These are phyloP conservation scores for Planoprotostelium fungivorum DNA, from an alignment of 78 protist genomes.

Conservation along the genomic window DNA sequence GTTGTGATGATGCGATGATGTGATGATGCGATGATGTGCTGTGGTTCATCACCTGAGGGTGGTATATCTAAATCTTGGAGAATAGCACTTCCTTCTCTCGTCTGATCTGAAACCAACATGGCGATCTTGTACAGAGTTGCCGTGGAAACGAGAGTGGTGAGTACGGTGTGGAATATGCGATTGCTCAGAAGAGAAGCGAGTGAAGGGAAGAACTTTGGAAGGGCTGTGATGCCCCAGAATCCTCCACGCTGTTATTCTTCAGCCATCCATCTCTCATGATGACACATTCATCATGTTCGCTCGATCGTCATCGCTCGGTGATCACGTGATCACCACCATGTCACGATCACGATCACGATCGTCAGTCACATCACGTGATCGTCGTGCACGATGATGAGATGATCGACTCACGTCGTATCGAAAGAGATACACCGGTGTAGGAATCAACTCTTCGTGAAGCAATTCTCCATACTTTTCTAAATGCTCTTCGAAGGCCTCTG, in stretches of 20 bases:
- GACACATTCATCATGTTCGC: too few relatives aligned
- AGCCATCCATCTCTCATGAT: too few relatives aligned
- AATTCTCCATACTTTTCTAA: background rate
- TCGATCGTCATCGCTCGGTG: too few relatives aligned
- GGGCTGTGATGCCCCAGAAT: background rate
- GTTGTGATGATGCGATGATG: background rate
- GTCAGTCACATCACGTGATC: too few relatives aligned
- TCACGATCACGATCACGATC: too few relatives aligned
- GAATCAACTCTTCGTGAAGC: background rate
- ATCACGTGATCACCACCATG: too few relatives aligned
- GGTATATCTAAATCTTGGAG: background rate
- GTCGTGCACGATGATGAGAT: background rate
- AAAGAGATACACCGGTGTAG: background rate
- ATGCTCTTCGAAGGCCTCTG: background rate
- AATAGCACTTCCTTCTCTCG: background rate
- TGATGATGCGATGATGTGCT: background rate
- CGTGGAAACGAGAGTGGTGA: background rate
- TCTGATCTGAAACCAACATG: background rate
- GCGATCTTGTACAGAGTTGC: background rate
- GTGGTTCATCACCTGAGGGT: background rate
- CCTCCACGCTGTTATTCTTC: background rate
- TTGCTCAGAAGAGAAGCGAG: background rate
- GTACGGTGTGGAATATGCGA: background rate
- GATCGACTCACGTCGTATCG: background rate
- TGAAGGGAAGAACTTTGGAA: background rate